Evolutionary conservation across 1,284 basidiomycete genomes (phyloP), one percentile per base, ranked within the genome.

Genomic region (Boletellus deceptivus): DNA sequence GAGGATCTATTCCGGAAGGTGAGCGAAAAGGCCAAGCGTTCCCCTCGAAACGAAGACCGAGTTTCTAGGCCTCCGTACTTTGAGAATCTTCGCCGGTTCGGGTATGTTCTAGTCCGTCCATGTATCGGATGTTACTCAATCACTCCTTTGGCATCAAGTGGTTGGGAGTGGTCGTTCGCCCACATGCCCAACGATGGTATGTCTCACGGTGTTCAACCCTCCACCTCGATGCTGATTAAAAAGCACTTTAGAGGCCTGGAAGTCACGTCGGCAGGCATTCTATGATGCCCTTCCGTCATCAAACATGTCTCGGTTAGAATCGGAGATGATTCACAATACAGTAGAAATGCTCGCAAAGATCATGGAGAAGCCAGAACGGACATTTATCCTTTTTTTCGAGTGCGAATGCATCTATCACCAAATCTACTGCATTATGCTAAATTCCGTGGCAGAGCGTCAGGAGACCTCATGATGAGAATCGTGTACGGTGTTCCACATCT

Each of bases 391-490:
- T 34, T 51, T 51, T 22, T 43, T 51, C 35, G 50, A 51, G 50
- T 50, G 27, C 35, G 35, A 13, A 18, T 16, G 17, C 6, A 8
- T 18, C 35, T 31, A 17, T 46, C 35, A 22, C 4, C 3, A 3
- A 4, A 7, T 27, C 27, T 33, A 27, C 14, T 18, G 24, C 6
- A 10, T 16, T 13, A 16, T 6, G 14, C 34, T 43, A n/a, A 50
- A 36, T 18, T 5, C 2, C 3, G 16, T 10, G 20, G 27, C 11
- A 50, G 49, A 18, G 47, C 48, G 18, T 51, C 48, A n/a, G 50
- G 47, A 9, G 50, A 51, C n/a, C 48, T 51, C 20, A 51, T 50
- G 50, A 51, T 51, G 50, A 27, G 18, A 17, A 51, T 51, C n/a
- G 48, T 29, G 27, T 51, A 51, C 17, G 50, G 50, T 2, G 35